phyloP scores from a whole-genome alignment of 768 basidiomycete species.

The Lepiota brunneoincarnata region DNA sequence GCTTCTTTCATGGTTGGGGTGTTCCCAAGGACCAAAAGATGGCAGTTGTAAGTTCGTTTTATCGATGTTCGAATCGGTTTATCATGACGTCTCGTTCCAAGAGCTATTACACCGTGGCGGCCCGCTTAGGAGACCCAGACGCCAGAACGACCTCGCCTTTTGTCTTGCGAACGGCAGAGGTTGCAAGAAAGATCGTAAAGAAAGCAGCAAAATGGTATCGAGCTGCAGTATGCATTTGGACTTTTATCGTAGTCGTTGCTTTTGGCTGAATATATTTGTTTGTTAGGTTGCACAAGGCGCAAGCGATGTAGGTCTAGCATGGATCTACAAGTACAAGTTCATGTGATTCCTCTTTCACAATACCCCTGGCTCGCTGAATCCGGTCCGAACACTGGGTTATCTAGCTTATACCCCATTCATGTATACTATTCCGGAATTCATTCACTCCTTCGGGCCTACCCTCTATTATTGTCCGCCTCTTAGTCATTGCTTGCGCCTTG shows the following conservation, averaged over 20 bases:
- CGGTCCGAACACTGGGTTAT: background rate
- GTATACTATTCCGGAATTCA: too few species aligned
- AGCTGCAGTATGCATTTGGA: constrained; percentile 58
- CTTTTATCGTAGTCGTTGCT: background rate
- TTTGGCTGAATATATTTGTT: constrained; percentile 2
- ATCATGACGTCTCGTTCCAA: constrained; percentile 21
- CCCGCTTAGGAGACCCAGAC: constrained; percentile 80
- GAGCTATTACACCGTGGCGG: constrained; percentile 85
- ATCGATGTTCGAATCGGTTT: background rate
- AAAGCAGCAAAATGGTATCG: constrained; percentile 90
- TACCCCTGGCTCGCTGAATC: background rate
- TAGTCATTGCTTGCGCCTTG: too few species aligned
- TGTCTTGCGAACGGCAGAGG: constrained; percentile 86
- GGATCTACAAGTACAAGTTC: constrained; percentile 92
- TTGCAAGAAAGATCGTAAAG: constrained; percentile 84
- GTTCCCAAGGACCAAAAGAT: constrained; percentile 85
- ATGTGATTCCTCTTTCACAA: constrained; percentile 22
- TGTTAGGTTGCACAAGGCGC: constrained; percentile 53
- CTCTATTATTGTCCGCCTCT: too few species aligned
- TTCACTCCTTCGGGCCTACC: too few species aligned
- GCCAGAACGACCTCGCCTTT: constrained; percentile 87
- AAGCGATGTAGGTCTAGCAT: constrained; percentile 82
- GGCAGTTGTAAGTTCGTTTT: constrained; percentile 63
- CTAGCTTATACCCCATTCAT: background rate
- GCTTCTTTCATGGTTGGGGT: constrained; percentile 93